These are phyloP conservation scores for Globisporangium acanthophoron DNA, from an alignment of 352 stramenopile genomes.

Conservation along the genomic window DNA sequence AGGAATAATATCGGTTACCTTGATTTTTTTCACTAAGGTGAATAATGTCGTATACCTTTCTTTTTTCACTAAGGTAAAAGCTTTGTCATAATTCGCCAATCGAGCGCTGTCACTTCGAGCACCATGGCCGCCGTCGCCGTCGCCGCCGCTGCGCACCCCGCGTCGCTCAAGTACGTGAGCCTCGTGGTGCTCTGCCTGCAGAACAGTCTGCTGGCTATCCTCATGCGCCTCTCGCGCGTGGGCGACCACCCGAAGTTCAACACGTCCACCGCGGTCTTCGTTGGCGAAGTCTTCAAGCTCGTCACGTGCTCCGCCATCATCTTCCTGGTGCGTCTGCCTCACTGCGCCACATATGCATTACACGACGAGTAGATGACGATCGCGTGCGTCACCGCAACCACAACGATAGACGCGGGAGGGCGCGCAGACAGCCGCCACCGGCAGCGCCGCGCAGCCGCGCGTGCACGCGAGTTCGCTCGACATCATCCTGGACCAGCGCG, in stretches of 20 bases:
- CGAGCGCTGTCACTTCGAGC: no score
- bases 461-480: constrained; percentile 14
- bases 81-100: no score
- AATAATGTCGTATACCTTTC: no score
- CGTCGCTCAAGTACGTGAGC: constrained; percentile 72
- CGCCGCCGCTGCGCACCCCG: constrained; percentile 8
- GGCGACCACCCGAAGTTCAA: constrained; percentile 70
- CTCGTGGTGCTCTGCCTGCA: constrained; percentile 76
- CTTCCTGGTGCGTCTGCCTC: constrained; percentile 16
- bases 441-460: constrained; percentile 1
- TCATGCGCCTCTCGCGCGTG: constrained; percentile 79
- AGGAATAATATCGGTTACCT: no score
- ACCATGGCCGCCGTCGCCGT: background rate
- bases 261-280: constrained; percentile 64
- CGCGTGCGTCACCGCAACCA: no score
- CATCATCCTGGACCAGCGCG: constrained; percentile 51
- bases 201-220: constrained; percentile 69
- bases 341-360: no score
- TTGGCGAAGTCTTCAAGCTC: constrained; percentile 73
- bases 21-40: no score
- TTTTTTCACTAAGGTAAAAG: no score
- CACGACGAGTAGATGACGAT: background rate
- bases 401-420: background rate
- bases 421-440: background rate
- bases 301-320: constrained; percentile 41